phyloP scores from a whole-genome alignment of 2,329 filamentous ascomycete genomes.

The Plenodomus lindquistii region DNA sequence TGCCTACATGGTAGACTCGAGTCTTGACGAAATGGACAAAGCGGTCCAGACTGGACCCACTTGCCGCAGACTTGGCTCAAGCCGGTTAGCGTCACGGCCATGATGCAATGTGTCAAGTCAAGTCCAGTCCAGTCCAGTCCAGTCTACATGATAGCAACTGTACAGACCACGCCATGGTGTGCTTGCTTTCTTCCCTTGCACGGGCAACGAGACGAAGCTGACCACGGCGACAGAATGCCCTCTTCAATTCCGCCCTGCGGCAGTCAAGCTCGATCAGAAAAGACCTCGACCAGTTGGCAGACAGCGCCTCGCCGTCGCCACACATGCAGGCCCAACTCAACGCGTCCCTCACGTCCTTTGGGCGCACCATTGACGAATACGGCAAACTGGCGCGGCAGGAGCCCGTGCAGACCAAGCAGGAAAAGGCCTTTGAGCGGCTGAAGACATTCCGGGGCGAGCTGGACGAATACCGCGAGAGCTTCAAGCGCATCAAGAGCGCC shows the following conservation, averaged over 20 bases:
- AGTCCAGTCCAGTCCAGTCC: conserved; percentile 14
- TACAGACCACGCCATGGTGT: conserved; percentile 20
- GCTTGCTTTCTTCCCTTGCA: conserved; percentile 2
- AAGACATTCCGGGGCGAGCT: conserved; percentile 85
- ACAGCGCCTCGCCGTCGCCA: conserved; percentile 61
- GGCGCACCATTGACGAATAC: conserved; percentile 92
- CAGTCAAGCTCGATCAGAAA: conserved; percentile 79
- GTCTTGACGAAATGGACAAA: too few relatives aligned
- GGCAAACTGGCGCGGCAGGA: conserved; percentile 82
- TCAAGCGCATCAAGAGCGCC: conserved; percentile 75
- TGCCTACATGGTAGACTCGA: too few relatives aligned
- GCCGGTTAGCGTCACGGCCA: conserved; percentile 8
- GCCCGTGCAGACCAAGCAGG: conserved; percentile 85
- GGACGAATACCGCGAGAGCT: conserved; percentile 74
- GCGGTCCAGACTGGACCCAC: too few relatives aligned
- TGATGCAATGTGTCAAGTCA: conserved; percentile 41
- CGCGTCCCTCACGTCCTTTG: conserved; percentile 72
- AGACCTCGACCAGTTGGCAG: conserved; percentile 73
- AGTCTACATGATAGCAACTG: background rate
- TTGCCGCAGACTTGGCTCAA: background rate
- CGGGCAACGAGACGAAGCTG: conserved; percentile 11
- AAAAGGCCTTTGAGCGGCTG: conserved; percentile 84
- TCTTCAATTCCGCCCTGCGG: conserved; percentile 84
- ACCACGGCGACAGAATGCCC: conserved; percentile 64
- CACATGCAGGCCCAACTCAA: conserved; percentile 60